Base-by-base conservation (phyloP, 2,329 filamentous ascomycete species). In the Colletotrichum incanum region DNA sequence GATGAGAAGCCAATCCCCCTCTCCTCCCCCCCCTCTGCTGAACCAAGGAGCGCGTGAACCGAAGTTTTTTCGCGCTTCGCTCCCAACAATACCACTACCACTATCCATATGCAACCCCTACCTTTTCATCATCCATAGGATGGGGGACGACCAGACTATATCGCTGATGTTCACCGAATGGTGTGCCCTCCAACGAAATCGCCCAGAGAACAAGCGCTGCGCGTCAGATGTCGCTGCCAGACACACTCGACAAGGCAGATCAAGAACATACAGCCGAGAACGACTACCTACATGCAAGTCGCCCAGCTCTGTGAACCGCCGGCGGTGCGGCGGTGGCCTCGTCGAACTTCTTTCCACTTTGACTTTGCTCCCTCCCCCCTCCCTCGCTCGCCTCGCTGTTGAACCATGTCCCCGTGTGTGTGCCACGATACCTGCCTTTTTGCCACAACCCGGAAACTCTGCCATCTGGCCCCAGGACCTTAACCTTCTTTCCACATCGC, bases 1-100 rank as follows among this genome's bases (percentile, higher is more conserved):
- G 59, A 72, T 41, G 69, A 68, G 45, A 49, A 5, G 5, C 45
- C 20, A 56, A 50, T 23, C 34, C 26, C 20, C 43, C 2, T 5
- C 41, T 9, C n/a, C n/a, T n/a, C n/a, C n/a, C n/a, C n/a, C n/a
- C n/a, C n/a, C n/a, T n/a, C n/a, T 23, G 8, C 26, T 47, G 55
- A 50, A 20, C 50, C 52, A 60, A 64, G 59, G 37, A 18, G 34
- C 8, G 59, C 31, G 23, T 59, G 65, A 71, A 49, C 67, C 62
- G 62, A 52, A 54, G 31, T 59, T 28, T 28, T 28, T 28, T 14
- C 5, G 34, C 49, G 23, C 23, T 20, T 50, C 41, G 43, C 41
- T 26, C 23, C 31, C 52, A 28, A 41, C 62, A 61, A 37, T 34
- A 60, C 23, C 50, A 59, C 52, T 34, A 50, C 23, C 55, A 54